Evolutionary conservation across 2,329 filamentous ascomycete species (phyloP), one percentile per base, ranked within the genome.

Genomic region (Fusarium sp.): DNA sequence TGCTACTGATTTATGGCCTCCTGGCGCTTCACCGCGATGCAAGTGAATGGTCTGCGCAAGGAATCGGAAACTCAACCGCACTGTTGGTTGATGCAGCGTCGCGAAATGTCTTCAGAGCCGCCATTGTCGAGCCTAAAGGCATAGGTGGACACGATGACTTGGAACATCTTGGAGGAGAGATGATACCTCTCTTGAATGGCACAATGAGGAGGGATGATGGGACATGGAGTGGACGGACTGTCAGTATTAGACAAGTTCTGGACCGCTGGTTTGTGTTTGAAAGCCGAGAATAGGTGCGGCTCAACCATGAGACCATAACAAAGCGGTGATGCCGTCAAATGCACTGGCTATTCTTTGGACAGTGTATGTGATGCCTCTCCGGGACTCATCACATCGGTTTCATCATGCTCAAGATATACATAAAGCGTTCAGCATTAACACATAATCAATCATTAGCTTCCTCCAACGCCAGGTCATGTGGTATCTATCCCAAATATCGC

Each of bases 41-140:
- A 1, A 87, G 87, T 61, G 88, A 91, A 58, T 93, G 90, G 85
- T 92, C 89, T 46, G 89, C 88, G 0, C 91, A 93, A 74, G 91
- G 90, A 0, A 73, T 93, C 11, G 82, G 85, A 19, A 81, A 82
- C 54, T 88, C 87, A 1, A 80, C 87, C n/a, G 82, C 90, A 2
- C 76, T 80, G 0, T 75, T 91, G 2, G 82, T 91, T 8, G 89
- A 92, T 55, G 81, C 84, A 3, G 88, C 87, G 0, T 69, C 70
- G 32, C 78, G 81, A 15, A 73, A 75, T 7, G 74, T 72, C 1
- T 80, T 84, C 61, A 73, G 70, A 19, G 76, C 83, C 5, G 74
- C 82, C 3, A 55, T 87, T 7, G 65, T 83, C 3, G 85, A 88
- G 70, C 79, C 81, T 3, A 72, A 67, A 36, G 65, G 64, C 41